Percentiles rank a stretch among this genome's conserved stretches.
These are phyloP conservation scores for Bremia lactucae DNA, from an alignment of 352 stramenopile species.

Conservation along the genomic window DNA sequence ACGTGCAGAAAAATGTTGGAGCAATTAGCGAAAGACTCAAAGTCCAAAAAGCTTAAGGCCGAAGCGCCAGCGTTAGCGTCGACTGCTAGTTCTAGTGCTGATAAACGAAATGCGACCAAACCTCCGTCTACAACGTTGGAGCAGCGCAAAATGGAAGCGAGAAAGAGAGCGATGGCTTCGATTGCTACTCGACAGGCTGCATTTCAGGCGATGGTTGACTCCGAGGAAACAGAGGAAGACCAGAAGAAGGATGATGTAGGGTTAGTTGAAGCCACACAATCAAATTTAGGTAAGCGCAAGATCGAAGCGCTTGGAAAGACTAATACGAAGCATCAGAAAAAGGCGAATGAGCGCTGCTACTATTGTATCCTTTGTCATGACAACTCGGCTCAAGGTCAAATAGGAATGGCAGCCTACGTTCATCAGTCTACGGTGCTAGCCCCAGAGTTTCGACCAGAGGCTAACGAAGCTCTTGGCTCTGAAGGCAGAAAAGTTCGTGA, in stretches of 20 bases:
- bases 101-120: neutral
- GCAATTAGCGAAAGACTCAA: slow-evolving; percentile 24
- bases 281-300: slow-evolving; percentile 38
- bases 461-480: slow-evolving; percentile 42
- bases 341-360: slow-evolving; percentile 29
- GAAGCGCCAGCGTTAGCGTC: slow-evolving; percentile 4
- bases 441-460: slow-evolving; percentile 57
- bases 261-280: slow-evolving; percentile 12
- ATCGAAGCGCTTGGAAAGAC: slow-evolving; percentile 22
- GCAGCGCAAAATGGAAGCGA: slow-evolving; percentile 66
- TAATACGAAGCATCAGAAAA: slow-evolving; percentile 38
- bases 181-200: slow-evolving; percentile 78
- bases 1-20: slow-evolving; percentile 29
- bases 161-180: slow-evolving; percentile 59
- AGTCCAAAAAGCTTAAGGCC: slow-evolving; percentile 15
- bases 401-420: slow-evolving; percentile 77
- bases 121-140: slow-evolving; percentile 42
- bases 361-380: slow-evolving; percentile 85
- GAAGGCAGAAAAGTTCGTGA: slow-evolving; percentile 44
- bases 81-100: neutral
- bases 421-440: slow-evolving; percentile 82
- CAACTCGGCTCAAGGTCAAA: slow-evolving; percentile 62
- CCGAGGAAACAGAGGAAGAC: slow-evolving; percentile 32
- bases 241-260: slow-evolving; percentile 21
- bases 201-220: slow-evolving; percentile 78